Base-by-base conservation (phyloP, 2,329 filamentous ascomycete genomes). In the Curvularia hawaiiensis region DNA sequence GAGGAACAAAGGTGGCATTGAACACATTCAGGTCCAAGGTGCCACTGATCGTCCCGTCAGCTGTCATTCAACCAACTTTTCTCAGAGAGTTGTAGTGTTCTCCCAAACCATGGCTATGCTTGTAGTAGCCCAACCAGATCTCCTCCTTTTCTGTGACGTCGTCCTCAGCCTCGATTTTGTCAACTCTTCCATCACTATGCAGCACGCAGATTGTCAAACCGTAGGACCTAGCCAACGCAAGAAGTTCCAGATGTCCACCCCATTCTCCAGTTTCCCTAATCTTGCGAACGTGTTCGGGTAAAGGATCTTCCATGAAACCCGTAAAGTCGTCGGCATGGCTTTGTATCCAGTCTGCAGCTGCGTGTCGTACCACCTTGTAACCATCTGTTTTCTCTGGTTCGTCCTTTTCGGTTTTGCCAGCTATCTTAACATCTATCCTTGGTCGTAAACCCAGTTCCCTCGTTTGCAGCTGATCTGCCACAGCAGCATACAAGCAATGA, bases 61-160 rank as follows among this genome's bases (percentile, higher is more conserved):
- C 16, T 31, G 50, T 12, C 44, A 28, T 52, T 75, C 70, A 76
- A 55, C 61, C 59, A 24, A 51, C 59, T 54, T 75, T 80, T 43
- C 80, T 71, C 73, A 99, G 78, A 52, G 93, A 96, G 75, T 99
- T 99, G 78, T 99, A 99, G 79, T 99, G 95, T 80, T 98, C 95
- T 12, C 95, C 95, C 49, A 99, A 80, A 1, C 94, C 94, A 76
- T 96, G 98, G 48, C 91, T 91, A 79, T 97, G 92, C 68, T 90
- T 85, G 77, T 98, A 98, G 77, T 98, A 99, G 35, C 92, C 94
- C 76, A 99, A 76, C 94, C 95, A 98, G 50, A 96, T 83, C 64
- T 85, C 85, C 66, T 84, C 84, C 64, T 79, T 80, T 10, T 69
- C 70, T 52, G 76, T 74, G 4, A 77, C 72, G 28, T 50, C 51